Conservation (phyloP, 805 yeast genomes). For the Candida berthetii region DNA sequence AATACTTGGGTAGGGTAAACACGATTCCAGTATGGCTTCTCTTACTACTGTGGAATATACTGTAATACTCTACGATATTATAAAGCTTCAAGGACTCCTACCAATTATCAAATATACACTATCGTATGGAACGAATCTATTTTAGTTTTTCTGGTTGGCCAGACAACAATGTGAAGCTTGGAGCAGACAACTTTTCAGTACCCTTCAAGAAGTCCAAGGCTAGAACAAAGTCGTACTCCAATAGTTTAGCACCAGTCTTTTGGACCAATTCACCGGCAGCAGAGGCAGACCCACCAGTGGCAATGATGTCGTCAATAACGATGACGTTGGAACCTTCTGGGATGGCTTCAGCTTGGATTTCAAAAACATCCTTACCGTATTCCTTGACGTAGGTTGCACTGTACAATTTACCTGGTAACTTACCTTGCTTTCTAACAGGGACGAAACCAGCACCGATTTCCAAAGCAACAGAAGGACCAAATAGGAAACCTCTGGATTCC, state of each 20-base stretch:
- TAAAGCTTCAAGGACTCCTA: no score
- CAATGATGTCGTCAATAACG: constrained; percentile 93
- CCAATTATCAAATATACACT: no score
- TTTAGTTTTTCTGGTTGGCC: constrained; percentile 63
- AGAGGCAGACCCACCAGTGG: constrained; percentile 95
- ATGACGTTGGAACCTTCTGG: constrained; percentile 77
- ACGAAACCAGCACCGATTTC: constrained; percentile 86
- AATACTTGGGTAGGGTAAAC: no score
- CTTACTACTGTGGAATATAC: no score
- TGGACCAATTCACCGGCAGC: constrained; percentile 87
- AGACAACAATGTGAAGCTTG: constrained; percentile 81
- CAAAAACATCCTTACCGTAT: constrained; percentile 87
- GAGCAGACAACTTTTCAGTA: constrained; percentile 78
- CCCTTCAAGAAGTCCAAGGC: constrained; percentile 95
- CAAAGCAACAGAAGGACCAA: constrained; percentile 93
- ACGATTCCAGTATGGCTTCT: no score
- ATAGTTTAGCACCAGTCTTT: constrained; percentile 60
- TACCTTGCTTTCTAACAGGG: constrained; percentile 94
- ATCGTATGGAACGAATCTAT: constrained; percentile 3
- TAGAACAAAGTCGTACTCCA: constrained; percentile 85
- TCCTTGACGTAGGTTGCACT: constrained; percentile 80
- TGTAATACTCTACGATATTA: no score
- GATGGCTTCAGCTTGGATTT: constrained; percentile 79
- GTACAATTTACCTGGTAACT: constrained; percentile 81
- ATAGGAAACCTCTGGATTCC: constrained; percentile 94